phyloP scores from a whole-genome alignment of 345 rosid species.

The Hypericum androsaemum region DNA sequence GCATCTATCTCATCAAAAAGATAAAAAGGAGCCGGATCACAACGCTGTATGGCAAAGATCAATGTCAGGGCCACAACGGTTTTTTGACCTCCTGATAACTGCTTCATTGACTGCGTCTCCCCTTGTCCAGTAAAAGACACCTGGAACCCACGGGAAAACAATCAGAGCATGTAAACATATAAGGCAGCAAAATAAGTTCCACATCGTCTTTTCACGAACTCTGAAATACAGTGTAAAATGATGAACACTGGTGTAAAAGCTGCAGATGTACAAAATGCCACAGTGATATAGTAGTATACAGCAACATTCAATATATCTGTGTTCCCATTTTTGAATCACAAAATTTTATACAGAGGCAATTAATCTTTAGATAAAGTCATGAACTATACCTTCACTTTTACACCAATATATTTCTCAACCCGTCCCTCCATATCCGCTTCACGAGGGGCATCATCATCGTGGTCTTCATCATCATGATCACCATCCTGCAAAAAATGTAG shows the following conservation, averaged over 20 bases:
- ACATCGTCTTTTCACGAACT: no score
- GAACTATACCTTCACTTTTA: slow-evolving; percentile 72
- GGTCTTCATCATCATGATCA: slow-evolving; percentile 45
- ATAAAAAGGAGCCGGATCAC: slow-evolving; percentile 96
- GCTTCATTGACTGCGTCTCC: slow-evolving; percentile 93
- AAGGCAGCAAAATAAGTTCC: no score
- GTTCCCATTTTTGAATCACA: no score
- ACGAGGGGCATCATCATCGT: slow-evolving; percentile 69
- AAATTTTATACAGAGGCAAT: background rate
- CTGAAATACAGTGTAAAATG: no score
- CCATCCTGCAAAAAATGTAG: slow-evolving; percentile 46
- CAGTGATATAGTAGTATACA: no score
- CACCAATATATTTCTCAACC: slow-evolving; percentile 87
- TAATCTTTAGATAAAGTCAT: background rate
- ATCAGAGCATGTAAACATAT: no score
- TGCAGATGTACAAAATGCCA: no score
- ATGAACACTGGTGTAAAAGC: no score
- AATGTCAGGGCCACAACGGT: slow-evolving; percentile 88
- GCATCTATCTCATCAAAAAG: slow-evolving; percentile 96
- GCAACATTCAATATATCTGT: no score
- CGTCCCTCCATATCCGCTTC: slow-evolving; percentile 68
- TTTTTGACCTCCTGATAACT: slow-evolving; percentile 92
- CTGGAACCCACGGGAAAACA: slow-evolving; percentile 18
- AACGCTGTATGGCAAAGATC: slow-evolving; percentile 89
- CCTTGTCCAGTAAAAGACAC: slow-evolving; percentile 96